Evolutionary conservation across 2,329 filamentous ascomycete species (phyloP).

Genomic region (Ophiostoma perfectum): DNA sequence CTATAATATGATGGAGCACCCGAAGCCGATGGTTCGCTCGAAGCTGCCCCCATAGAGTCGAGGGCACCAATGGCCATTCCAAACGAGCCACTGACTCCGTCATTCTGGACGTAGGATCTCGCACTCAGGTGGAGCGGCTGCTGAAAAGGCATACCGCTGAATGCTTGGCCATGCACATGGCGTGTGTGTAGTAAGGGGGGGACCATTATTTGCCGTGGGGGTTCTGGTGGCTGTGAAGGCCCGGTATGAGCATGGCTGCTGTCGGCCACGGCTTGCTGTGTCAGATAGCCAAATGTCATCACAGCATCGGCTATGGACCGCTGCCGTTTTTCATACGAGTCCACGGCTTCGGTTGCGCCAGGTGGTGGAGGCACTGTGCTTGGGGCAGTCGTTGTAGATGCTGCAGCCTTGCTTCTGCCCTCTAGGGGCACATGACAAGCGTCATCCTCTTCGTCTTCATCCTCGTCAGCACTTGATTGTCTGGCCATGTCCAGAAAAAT

Average conservation of each 20-base stretch:
- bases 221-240: neutral
- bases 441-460: conserved; percentile 22
- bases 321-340: conserved; percentile 14
- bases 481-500: conserved; percentile 53
- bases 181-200: neutral
- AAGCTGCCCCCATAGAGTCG: neutral
- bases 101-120: neutral
- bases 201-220: neutral
- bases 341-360: neutral
- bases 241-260: neutral
- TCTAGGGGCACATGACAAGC: neutral
- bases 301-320: conserved; percentile 17
- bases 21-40: neutral
- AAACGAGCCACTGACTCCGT: neutral
- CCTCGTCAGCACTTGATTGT: conserved; percentile 40
- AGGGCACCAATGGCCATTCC: neutral
- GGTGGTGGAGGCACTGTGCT: neutral
- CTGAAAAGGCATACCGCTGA: neutral
- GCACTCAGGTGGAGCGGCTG: neutral
- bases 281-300: conserved; percentile 20
- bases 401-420: neutral
- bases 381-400: neutral
- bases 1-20: neutral
- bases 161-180: neutral
- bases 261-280: neutral